phyloP scores from a whole-genome alignment of 805 yeast species.

The Ascoidea asiatica region DNA sequence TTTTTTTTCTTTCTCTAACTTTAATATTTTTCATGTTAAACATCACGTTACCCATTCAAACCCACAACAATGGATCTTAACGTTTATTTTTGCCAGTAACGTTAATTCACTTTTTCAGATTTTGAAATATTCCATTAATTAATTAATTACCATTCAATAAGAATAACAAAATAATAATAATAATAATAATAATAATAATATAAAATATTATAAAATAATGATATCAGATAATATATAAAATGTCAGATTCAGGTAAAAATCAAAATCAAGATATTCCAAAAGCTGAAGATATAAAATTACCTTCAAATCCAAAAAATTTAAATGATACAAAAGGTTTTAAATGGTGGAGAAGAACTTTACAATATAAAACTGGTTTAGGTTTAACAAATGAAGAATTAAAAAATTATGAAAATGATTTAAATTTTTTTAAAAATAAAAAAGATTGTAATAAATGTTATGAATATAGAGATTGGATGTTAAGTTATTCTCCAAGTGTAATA shows the following conservation, averaged over 20 bases:
- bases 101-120: not conserved
- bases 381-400: conserved; percentile 33
- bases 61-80: too few relatives aligned
- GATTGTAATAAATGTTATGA: conserved; percentile 64
- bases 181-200: too few relatives aligned
- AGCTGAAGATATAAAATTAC: too few relatives aligned
- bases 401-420: conserved; percentile 44
- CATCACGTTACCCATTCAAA: too few relatives aligned
- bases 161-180: too few relatives aligned
- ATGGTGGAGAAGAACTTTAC: conserved; percentile 71
- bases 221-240: not conserved
- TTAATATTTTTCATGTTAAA: not conserved
- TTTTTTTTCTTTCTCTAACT: conserved; percentile 6
- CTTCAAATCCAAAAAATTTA: conserved; percentile 8
- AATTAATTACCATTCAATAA: not conserved
- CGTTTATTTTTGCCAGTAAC: too few relatives aligned
- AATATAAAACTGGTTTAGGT: conserved; percentile 62
- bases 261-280: too few relatives aligned
- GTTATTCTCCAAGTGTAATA: conserved; percentile 70
- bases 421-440: conserved; percentile 26
- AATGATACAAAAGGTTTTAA: conserved; percentile 35
- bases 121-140: not conserved
- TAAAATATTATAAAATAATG: not conserved
- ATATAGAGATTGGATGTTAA: conserved; percentile 66
- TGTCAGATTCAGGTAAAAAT: too few relatives aligned